Percentiles rank a stretch among this genome's conserved stretches.
phyloP scores from a whole-genome alignment of 208 protist species.

The Leishmania mexicana region DNA sequence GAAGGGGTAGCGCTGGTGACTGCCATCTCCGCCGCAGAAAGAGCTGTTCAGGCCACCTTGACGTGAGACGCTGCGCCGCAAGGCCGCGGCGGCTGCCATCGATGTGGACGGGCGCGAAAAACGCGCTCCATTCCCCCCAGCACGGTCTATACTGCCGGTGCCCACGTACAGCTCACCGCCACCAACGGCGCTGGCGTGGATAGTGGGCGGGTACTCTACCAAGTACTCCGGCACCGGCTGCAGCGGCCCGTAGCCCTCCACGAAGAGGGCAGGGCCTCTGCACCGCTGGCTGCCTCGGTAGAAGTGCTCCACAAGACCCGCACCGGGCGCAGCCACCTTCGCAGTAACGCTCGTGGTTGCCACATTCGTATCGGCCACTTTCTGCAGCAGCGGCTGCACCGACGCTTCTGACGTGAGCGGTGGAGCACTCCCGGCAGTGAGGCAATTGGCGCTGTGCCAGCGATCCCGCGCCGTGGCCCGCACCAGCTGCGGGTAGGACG shows the following conservation, averaged over 20 bases:
- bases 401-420: neutral
- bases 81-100: slow-evolving; percentile 15
- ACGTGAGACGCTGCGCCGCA: slow-evolving; percentile 24
- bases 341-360: neutral
- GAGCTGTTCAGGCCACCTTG: slow-evolving; percentile 1
- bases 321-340: neutral
- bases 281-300: slow-evolving; percentile 17
- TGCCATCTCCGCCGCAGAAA: neutral
- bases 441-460: slow-evolving; percentile 32
- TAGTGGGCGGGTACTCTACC: slow-evolving; percentile 26
- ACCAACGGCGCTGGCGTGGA: slow-evolving; percentile 7
- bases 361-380: neutral
- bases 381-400: neutral
- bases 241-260: slow-evolving; percentile 72
- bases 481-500: slow-evolving; percentile 20
- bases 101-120: slow-evolving; percentile 11
- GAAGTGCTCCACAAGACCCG: slow-evolving; percentile 22
- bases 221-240: slow-evolving; percentile 23
- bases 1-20: neutral
- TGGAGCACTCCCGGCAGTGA: slow-evolving; percentile 19
- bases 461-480: slow-evolving; percentile 28
- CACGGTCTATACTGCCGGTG: slow-evolving; percentile 8
- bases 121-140: neutral
- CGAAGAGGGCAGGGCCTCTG: slow-evolving; percentile 36
- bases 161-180: neutral